Percentiles rank a stretch among this genome's conserved stretches.
These are phyloP conservation scores for Fusarium sp. DNA, from an alignment of 2,329 filamentous ascomycete genomes.

Conservation along the genomic window DNA sequence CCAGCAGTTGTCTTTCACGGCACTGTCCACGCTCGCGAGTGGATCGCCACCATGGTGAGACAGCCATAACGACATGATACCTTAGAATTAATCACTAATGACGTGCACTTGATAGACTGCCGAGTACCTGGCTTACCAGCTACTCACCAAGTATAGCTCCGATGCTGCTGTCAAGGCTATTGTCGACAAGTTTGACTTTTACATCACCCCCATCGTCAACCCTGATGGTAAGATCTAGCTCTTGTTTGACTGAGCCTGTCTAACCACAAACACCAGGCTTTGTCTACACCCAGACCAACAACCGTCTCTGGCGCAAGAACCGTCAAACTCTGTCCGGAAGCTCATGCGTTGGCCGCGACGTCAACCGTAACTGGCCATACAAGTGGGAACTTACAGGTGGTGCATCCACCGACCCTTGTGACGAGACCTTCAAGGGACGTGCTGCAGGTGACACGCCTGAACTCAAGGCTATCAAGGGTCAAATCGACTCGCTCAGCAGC, in stretches of 20 bases:
- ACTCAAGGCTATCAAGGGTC: conserved; percentile 61
- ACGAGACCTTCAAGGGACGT: conserved; percentile 64
- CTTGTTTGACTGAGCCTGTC: not conserved
- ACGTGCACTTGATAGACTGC: not conserved
- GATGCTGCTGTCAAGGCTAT: conserved; percentile 52
- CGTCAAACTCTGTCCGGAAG: conserved; percentile 60
- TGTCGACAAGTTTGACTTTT: conserved; percentile 76
- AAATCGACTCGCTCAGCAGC: conserved; percentile 50
- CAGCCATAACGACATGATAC: accelerated
- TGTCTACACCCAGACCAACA: conserved; percentile 67
- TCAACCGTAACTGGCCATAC: conserved; percentile 74
- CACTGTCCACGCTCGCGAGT: conserved; percentile 39
- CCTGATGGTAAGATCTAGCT: conserved; percentile 65
- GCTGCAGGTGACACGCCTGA: conserved; percentile 65
- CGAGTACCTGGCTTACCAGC: conserved; percentile 39
- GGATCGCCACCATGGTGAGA: conserved; percentile 36
- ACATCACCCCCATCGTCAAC: conserved; percentile 74
- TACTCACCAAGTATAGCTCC: conserved; percentile 35
- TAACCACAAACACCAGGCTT: conserved; percentile 24
- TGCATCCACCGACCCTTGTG: conserved; percentile 67
- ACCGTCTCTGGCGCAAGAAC: conserved; percentile 76
- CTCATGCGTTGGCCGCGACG: conserved; percentile 66
- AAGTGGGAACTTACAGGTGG: conserved; percentile 66
- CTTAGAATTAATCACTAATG: accelerated
- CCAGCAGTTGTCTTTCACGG: conserved; percentile 37